Conservation (phyloP, 2,329 filamentous ascomycete species). For the Fusarium buharicum region DNA sequence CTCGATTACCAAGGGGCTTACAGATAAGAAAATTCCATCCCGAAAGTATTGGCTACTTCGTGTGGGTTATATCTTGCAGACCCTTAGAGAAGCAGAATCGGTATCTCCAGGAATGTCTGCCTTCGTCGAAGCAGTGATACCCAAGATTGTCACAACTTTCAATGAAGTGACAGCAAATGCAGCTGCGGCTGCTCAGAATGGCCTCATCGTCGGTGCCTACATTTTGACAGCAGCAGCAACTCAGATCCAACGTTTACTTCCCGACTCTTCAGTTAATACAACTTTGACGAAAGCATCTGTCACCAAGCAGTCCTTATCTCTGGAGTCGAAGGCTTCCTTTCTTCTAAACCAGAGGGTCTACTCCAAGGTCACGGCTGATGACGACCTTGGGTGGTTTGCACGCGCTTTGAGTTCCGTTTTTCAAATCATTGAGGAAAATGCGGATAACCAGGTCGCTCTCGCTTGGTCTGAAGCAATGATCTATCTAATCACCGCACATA, state of each 20-base stretch:
- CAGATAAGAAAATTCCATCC: constrained; percentile 83
- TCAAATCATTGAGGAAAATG: constrained; percentile 61
- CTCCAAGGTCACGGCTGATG: constrained; percentile 76
- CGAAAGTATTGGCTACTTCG: constrained; percentile 84
- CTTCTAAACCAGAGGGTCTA: constrained; percentile 87
- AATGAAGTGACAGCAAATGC: constrained; percentile 83
- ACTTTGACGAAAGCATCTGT: constrained; percentile 68
- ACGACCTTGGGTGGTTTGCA: constrained; percentile 82
- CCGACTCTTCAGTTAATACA: constrained; percentile 59
- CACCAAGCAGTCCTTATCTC: constrained; percentile 70
- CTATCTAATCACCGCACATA: constrained; percentile 75
- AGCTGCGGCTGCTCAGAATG: constrained; percentile 80
- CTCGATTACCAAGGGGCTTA: constrained; percentile 80
- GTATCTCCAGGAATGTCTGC: constrained; percentile 57
- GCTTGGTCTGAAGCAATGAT: constrained; percentile 88
- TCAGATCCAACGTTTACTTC: constrained; percentile 62
- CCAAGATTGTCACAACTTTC: constrained; percentile 74
- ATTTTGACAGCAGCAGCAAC: constrained; percentile 75
- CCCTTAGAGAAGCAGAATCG: constrained; percentile 57
- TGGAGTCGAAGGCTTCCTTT: constrained; percentile 87
- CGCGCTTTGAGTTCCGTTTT: constrained; percentile 74
- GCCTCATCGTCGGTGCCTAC: constrained; percentile 82
- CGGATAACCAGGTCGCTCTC: constrained; percentile 61
- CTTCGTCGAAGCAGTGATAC: constrained; percentile 64
- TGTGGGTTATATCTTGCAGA: constrained; percentile 75